Evolutionary conservation across 345 rosid genomes (phyloP).

Genomic region (Eucalyptus curtisii): DNA sequence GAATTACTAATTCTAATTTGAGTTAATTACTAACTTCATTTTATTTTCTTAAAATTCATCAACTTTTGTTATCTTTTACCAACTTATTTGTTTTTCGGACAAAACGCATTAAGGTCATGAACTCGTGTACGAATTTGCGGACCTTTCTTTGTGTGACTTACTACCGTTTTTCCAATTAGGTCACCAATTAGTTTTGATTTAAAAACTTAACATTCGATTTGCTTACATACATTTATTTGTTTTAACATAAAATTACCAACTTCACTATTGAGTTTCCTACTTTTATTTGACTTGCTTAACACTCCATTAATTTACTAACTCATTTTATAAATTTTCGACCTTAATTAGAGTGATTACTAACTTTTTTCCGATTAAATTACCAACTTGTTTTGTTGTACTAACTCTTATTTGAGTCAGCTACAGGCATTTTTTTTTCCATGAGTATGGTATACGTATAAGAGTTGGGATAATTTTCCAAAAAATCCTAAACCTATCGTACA

Average conservation of each 20-base stretch:
- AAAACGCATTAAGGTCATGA: background rate
- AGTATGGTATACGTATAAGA: background rate
- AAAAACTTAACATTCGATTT: background rate
- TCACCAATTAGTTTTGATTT: background rate
- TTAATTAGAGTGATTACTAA: background rate
- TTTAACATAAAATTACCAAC: background rate
- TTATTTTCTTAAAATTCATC: background rate
- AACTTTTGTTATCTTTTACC: background rate
- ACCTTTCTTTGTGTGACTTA: background rate
- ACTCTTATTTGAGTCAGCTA: background rate
- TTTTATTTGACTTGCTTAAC: background rate
- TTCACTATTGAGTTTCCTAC: background rate
- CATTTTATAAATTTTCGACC: background rate
- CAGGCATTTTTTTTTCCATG: background rate
- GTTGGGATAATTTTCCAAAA: background rate
- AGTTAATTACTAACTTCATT: background rate
- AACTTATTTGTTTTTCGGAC: background rate
- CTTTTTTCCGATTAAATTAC: background rate
- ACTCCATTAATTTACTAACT: background rate
- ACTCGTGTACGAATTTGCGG: background rate
- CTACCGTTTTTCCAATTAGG: background rate
- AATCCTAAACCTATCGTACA: background rate
- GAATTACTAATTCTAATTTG: background rate
- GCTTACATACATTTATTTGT: background rate
- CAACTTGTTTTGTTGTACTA: background rate